Evolutionary conservation across 1,139 yeast genomes (phyloP).

Genomic region (Pneumocystis jirovecii): DNA sequence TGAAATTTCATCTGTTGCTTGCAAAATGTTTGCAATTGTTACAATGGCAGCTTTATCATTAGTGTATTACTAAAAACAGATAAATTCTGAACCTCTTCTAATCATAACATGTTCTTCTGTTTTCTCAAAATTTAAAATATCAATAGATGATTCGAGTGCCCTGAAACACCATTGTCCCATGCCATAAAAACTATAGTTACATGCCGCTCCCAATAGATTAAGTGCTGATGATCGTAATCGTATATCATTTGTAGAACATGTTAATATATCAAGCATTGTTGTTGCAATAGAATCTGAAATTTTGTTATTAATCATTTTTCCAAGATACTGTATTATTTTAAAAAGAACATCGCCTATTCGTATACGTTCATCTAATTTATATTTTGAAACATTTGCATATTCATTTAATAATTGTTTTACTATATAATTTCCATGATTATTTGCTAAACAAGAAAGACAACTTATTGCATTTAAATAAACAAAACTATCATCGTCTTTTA

Average conservation of each 20-base stretch:
- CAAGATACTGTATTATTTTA: constrained; percentile 39
- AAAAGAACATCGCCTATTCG: constrained; percentile 69
- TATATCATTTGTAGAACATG: constrained; percentile 35
- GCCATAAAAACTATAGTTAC: constrained; percentile 46
- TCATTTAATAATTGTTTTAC: constrained; percentile 27
- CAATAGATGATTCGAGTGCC: constrained; percentile 60
- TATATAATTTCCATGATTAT: constrained; percentile 25
- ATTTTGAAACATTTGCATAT: constrained; percentile 16
- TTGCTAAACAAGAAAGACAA: constrained; percentile 49
- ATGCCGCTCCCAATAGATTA: constrained; percentile 59
- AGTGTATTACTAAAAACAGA: not conserved
- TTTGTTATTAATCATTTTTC: constrained; percentile 35
- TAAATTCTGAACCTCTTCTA: constrained; percentile 31
- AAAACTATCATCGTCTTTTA: constrained; percentile 72
- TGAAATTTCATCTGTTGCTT: constrained; percentile 20
- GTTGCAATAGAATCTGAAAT: constrained; percentile 25
- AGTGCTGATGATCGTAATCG: constrained; percentile 70
- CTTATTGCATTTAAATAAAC: constrained; percentile 72
- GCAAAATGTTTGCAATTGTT: constrained; percentile 47
- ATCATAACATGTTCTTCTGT: constrained; percentile 36
- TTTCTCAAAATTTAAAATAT: constrained; percentile 49
- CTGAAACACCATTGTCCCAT: constrained; percentile 35
- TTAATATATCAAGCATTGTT: constrained; percentile 29
- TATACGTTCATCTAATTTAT: constrained; percentile 44
- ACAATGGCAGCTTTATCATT: constrained; percentile 43